Conservation (phyloP, 352 stramenopile genomes). For the Globisporangium apiculatum region DNA sequence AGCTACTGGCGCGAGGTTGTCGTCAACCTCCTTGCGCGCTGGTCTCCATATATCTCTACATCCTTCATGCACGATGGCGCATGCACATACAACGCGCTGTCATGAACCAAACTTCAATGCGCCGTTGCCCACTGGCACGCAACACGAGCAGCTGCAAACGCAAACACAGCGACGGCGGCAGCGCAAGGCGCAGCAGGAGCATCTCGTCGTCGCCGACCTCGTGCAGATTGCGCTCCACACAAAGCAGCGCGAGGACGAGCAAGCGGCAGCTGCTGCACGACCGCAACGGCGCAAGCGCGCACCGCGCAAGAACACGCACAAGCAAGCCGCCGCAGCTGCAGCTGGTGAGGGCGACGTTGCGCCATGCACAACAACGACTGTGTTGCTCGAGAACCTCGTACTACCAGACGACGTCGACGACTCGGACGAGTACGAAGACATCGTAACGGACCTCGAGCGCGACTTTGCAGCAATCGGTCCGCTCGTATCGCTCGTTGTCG, state of each 20-base stretch:
- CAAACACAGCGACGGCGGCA: background rate
- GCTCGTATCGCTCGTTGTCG: conserved; percentile 7
- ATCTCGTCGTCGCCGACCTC: background rate
- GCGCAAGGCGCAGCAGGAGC: background rate
- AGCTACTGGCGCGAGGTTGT: too few species aligned
- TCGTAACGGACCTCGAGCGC: conserved; percentile 21
- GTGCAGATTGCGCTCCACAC: conserved; percentile 4
- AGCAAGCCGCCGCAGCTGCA: too few species aligned
- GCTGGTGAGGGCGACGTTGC: too few species aligned
- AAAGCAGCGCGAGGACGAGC: conserved; percentile 3
- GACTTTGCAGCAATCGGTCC: background rate
- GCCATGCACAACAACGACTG: background rate
- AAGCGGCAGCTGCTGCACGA: background rate
- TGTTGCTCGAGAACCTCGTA: conserved; percentile 20
- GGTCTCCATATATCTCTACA: too few species aligned
- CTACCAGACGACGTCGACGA: conserved; percentile 40
- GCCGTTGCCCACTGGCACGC: too few species aligned
- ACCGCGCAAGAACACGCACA: background rate
- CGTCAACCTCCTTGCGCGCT: too few species aligned
- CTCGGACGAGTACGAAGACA: conserved; percentile 40
- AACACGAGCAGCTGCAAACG: background rate
- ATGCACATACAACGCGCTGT: too few species aligned
- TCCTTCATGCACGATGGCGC: too few species aligned
- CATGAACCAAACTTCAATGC: too few species aligned
- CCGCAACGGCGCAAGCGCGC: conserved; percentile 9